Conservation (phyloP, 805 yeast species). For the Kodamaea lidongshanica region DNA sequence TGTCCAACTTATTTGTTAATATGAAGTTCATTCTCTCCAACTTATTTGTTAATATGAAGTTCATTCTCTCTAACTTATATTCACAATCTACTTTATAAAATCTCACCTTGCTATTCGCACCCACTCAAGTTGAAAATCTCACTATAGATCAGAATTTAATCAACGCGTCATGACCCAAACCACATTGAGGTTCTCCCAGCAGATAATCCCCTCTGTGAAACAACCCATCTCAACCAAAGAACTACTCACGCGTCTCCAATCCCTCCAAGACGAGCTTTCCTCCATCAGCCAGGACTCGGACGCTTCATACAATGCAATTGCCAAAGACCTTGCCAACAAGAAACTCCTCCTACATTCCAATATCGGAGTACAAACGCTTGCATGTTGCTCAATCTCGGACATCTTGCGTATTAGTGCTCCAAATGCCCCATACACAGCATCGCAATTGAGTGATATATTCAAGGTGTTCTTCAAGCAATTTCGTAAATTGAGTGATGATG, state of each 20-base stretch:
- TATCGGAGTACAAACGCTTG: slow-evolving; percentile 60
- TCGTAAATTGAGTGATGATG: slow-evolving; percentile 45
- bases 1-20: too few relatives aligned
- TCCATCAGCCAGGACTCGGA: slow-evolving; percentile 54
- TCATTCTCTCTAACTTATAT: too few relatives aligned
- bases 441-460: slow-evolving; percentile 59
- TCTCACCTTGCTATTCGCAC: too few relatives aligned
- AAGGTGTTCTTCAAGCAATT: slow-evolving; percentile 61
- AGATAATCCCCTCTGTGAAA: slow-evolving; percentile 50
- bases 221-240: slow-evolving; percentile 59
- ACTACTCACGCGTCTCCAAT: slow-evolving; percentile 48
- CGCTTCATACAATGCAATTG: slow-evolving; percentile 33
- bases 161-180: too few relatives aligned
- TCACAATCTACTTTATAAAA: too few relatives aligned
- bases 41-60: too few relatives aligned
- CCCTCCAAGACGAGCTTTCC: slow-evolving; percentile 58
- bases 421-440: slow-evolving; percentile 75
- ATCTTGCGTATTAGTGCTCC: slow-evolving; percentile 77
- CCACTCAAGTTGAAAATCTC: too few relatives aligned
- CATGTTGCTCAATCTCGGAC: slow-evolving; percentile 72
- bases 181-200: too few relatives aligned
- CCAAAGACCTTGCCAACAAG: slow-evolving; percentile 48
- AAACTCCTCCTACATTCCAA: slow-evolving; percentile 59
- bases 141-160: too few relatives aligned
- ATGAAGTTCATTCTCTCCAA: too few relatives aligned